Evolutionary conservation across 306 rosid species (phyloP).

Genomic region (Arachis hypogaea): DNA sequence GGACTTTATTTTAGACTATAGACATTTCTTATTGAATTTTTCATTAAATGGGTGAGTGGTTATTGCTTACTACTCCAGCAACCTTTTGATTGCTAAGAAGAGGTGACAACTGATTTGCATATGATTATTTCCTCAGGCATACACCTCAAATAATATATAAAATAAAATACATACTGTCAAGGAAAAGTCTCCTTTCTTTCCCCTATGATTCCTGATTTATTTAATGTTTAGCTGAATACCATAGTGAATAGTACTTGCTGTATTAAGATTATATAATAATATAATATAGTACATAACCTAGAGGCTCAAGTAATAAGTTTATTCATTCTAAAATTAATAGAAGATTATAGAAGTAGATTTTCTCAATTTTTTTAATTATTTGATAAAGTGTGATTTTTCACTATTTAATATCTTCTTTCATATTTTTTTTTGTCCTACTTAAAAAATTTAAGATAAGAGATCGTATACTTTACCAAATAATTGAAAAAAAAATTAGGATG

Average conservation of each 20-base stretch:
- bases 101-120: not conserved
- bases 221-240: not conserved
- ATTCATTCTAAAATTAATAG: constrained; percentile 12
- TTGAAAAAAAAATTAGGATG: too few relatives aligned
- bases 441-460: too few relatives aligned
- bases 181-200: not conserved
- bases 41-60: not conserved
- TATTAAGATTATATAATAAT: constrained; percentile 5
- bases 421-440: too few relatives aligned
- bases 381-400: too few relatives aligned
- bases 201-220: not conserved
- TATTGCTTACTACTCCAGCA: constrained; percentile 9
- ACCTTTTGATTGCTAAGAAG: constrained; percentile 8
- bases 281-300: not conserved
- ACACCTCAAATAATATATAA: not conserved
- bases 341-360: not conserved
- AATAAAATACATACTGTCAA: not conserved
- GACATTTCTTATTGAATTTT: not conserved
- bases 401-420: too few relatives aligned
- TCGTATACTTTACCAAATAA: too few relatives aligned
- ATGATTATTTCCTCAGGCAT: not conserved
- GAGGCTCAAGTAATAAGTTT: constrained; percentile 13
- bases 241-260: constrained; percentile 8
- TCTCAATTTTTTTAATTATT: too few relatives aligned
- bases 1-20: not conserved